Evolutionary conservation across 768 basidiomycete species (phyloP).

Genomic region (Suillus placidus): DNA sequence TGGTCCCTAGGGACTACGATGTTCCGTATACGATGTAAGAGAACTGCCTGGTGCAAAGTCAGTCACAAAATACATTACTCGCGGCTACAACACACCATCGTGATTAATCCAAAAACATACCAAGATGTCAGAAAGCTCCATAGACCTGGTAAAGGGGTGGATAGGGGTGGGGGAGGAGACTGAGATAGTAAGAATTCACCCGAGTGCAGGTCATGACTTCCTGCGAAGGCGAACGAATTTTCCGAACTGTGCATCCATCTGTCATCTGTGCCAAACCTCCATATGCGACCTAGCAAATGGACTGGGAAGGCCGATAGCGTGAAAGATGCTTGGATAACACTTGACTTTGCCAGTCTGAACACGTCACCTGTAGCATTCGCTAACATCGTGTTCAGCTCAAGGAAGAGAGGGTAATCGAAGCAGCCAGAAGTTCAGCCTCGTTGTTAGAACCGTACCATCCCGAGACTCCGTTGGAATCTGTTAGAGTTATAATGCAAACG

Average conservation of each 20-base stretch:
- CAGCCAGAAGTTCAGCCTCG: conserved; percentile 6
- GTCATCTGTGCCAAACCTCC: conserved; percentile 41
- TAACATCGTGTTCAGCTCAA: not conserved
- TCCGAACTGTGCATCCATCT: conserved; percentile 33
- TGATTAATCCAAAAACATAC: conserved; percentile 66
- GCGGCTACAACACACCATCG: conserved; percentile 51
- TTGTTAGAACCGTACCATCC: conserved; percentile 1
- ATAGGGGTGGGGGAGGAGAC: conserved; percentile 16
- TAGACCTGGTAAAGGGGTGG: conserved; percentile 52
- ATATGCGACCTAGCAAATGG: conserved; percentile 42
- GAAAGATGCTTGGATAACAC: conserved; percentile 13
- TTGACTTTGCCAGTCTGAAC: not conserved
- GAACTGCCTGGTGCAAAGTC: conserved; percentile 50
- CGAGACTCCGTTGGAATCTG: not conserved
- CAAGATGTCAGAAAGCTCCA: conserved; percentile 76
- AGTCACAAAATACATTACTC: not conserved
- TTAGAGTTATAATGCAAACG: not conserved
- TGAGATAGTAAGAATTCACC: conserved; percentile 6
- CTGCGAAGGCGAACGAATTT: not conserved
- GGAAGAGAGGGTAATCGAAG: too few relatives aligned
- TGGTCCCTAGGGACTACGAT: conserved; percentile 63
- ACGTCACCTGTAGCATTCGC: conserved; percentile 7
- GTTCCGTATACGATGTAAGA: conserved; percentile 78
- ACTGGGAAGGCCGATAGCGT: conserved; percentile 43
- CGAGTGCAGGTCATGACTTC: conserved; percentile 13